Base-by-base conservation (phyloP, 2,329 filamentous ascomycete species). In the Paracamarosporium sp. region DNA sequence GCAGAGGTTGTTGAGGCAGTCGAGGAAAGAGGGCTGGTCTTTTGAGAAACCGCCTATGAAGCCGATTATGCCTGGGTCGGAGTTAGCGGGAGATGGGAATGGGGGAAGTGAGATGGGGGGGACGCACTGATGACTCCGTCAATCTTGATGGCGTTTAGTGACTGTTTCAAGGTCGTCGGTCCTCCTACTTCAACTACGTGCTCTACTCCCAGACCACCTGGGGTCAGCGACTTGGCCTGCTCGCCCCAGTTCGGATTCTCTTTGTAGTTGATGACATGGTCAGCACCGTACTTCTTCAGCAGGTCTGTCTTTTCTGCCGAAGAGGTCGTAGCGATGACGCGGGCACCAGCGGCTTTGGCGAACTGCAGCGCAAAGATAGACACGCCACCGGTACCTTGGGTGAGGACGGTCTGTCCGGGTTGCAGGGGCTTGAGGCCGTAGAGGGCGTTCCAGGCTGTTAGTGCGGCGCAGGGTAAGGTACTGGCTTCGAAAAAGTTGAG, bases 331-430 rank as follows among this genome's bases (percentile, higher is more conserved):
- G 85, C 82, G 53, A 88, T 85, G 50, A 88, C 84, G 6, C 71
- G 79, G 0, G 85, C 85, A 27, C 84, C 85, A 0, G 80, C 80
- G 0, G 84, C 83, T 56, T 81, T 81, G 28, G 81, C 81, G 57
- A 83, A 82, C 60, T 79, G 88, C n/a, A 90, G 72, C 3, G 83
- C 88, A 57, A 89, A 89, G 58, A 90, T 81, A 60, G 82, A 85
- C 7, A 91, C 88, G 56, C 88, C 88, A 20, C 89, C 88, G 0
- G 88, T 90, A n/a, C 88, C 89, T 74, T 90, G 87, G 1, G 87
- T 87, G 31, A 91, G 80, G 3, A 91, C 87, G 51, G 71, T 79
- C 15, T 78, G 70, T 5, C 76, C 76, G 8, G 72, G 70, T 60
- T 77, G 67, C 66, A 55, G 70, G 71, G 41, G 74, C 47, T 78